Conservation (phyloP, 2,329 filamentous ascomycete genomes). For the Colletotrichum kahawae region DNA sequence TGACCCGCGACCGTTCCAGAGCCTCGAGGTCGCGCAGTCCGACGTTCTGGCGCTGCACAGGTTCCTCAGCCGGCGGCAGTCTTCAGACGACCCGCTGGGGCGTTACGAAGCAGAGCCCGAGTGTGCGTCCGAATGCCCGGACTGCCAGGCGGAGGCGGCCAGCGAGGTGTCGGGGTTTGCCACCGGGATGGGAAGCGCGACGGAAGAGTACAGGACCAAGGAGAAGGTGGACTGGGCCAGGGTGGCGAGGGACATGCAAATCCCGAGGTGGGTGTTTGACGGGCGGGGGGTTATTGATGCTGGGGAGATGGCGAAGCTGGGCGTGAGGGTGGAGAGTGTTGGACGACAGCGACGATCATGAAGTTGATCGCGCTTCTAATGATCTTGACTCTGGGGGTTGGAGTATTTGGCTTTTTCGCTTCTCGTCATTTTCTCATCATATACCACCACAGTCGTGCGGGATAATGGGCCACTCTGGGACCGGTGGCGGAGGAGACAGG, state of each 20-base stretch:
- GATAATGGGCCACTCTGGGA: neutral
- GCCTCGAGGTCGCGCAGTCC: conserved; percentile 40
- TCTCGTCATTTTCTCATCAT: neutral
- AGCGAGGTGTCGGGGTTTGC: conserved; percentile 41
- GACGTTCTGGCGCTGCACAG: conserved; percentile 55
- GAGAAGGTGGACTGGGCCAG: conserved; percentile 57
- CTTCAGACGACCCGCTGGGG: conserved; percentile 45
- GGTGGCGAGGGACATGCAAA: conserved; percentile 54
- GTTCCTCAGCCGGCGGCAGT: conserved; percentile 35
- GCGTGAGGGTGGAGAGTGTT: conserved; percentile 57
- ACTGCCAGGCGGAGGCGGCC: conserved; percentile 49
- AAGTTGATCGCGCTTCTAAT: neutral
- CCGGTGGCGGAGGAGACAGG: neutral
- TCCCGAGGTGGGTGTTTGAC: conserved; percentile 62
- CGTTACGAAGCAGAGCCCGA: conserved; percentile 49
- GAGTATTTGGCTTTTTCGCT: neutral
- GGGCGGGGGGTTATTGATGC: conserved; percentile 59
- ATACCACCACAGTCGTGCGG: neutral
- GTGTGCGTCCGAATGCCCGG: conserved; percentile 52
- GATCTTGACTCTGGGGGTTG: neutral
- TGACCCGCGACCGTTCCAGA: conserved; percentile 52
- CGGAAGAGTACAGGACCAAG: conserved; percentile 50
- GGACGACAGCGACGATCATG: conserved; percentile 43
- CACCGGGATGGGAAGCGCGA: conserved; percentile 43
- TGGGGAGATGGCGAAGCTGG: conserved; percentile 52